These are phyloP conservation scores for Sporothrix inflata DNA, from an alignment of 2,329 filamentous ascomycete genomes.

Conservation along the genomic window DNA sequence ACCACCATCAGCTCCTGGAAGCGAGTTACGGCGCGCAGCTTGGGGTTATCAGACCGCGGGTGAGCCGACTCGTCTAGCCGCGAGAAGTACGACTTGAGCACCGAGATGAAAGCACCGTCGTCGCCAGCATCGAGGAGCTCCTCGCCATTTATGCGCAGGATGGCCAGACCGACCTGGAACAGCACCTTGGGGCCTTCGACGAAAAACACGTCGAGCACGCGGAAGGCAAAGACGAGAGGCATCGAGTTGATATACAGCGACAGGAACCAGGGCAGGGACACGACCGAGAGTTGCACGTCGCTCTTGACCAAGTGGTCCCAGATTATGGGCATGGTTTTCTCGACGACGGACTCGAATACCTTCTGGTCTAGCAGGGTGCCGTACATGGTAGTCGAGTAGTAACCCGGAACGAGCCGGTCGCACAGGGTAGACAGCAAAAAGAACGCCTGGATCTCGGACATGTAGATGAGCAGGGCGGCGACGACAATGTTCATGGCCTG, in stretches of 20 bases:
- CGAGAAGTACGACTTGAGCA: slow-evolving; percentile 92
- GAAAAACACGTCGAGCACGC: slow-evolving; percentile 97
- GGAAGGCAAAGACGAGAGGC: slow-evolving; percentile 96
- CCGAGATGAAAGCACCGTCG: slow-evolving; percentile 94
- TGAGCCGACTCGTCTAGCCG: slow-evolving; percentile 94
- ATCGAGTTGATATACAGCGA: slow-evolving; percentile 99
- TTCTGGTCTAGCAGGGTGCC: slow-evolving; percentile 95
- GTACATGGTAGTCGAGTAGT: slow-evolving; percentile 99
- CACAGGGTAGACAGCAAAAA: slow-evolving; percentile 90
- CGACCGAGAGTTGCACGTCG: slow-evolving; percentile 95
- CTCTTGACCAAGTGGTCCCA: slow-evolving; percentile 98
- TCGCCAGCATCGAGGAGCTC: slow-evolving; percentile 91
- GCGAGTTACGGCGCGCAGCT: slow-evolving; percentile 87
- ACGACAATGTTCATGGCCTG: slow-evolving; percentile 99
- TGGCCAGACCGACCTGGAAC: slow-evolving; percentile 96
- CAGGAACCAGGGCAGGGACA: slow-evolving; percentile 96
- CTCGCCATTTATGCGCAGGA: slow-evolving; percentile 94
- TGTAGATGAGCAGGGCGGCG: slow-evolving; percentile 96
- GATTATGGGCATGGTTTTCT: slow-evolving; percentile 96
- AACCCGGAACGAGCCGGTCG: slow-evolving; percentile 89
- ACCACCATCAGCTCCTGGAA: slow-evolving; percentile 99
- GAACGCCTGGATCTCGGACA: slow-evolving; percentile 95
- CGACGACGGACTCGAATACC: slow-evolving; percentile 96
- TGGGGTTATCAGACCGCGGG: slow-evolving; percentile 92
- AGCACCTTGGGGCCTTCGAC: slow-evolving; percentile 96